Evolutionary conservation across 257 asterid species (phyloP), one percentile per base, ranked within the genome.

Genomic region (Fraxinus pennsylvanica): DNA sequence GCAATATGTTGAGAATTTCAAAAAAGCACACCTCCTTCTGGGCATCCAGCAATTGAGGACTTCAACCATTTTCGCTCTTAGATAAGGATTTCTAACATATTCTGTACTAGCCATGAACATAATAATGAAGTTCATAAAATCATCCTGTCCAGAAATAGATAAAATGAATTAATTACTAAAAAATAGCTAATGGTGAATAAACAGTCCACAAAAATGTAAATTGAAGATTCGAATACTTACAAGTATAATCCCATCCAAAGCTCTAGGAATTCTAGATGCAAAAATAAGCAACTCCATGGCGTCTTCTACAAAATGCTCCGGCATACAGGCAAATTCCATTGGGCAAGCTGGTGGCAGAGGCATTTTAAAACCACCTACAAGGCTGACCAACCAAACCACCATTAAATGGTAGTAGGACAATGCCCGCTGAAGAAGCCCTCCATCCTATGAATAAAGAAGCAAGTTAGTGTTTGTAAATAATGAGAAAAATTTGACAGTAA

Each of bases 31-130:
- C 99, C 99, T 96, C 82, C 96, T 86, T 75, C 87, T 87, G 27
- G 99, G 98, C 99, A 96, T 93, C 99, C 97, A 96, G 78, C 96
- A 90, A 81, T 96, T 96, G 68, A 96, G 97, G 80, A 96, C 99
- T 87, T 96, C 98, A 74, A 96, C 98, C 99, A 96, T 96, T 89
- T 96, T 96, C 25, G 99, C 96, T 86, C 99, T 87, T 77, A 93
- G 88, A 77, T 96, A 96, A n/a, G 98, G 99, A 85, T 93, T 96
- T 78, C 94, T 90, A 79, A 96, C 87, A 86, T 89, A 91, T 72
- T 92, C 96, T 25, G 98, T 97, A 79, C 98, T 92, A 65, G 92
- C 98, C 99, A 96, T 96, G 93, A 93, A 96, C 99, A 96, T 96
- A 82, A 96, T 92, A 80, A 96, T 93, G 90, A 96, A 92, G 84